Base-by-base conservation (phyloP, 129 eudicot species). In the Helianthus tuberosus region DNA sequence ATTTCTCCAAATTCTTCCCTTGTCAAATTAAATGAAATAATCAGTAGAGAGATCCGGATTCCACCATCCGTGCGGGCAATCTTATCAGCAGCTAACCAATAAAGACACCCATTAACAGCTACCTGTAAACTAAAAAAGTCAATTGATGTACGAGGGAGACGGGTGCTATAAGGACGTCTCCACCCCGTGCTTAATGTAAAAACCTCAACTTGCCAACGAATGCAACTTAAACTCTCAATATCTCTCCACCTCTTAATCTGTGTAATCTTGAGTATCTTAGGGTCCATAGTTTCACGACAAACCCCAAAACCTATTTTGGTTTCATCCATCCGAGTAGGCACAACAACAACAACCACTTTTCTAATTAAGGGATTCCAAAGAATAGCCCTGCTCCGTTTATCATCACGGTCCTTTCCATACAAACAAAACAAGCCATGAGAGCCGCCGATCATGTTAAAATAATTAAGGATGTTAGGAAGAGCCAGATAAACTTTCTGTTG, bases 291-390 rank as follows among this genome's bases (percentile, higher is more conserved):
- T 1, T 3, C 3, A 2, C 32, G 1, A 27, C 32, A 27, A 2
- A 27, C 32, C 32, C 32, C 32, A 27, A 27, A 27, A 27, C 32
- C 32, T 27, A 27, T 2, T 1, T 1, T 2, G 32, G 32, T 27
- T 27, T 27, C 32, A 27, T 27, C 3, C 32, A 27, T 27, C 32
- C 3, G 32, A 27, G 32, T 27, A 27, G 32, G 32, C n/a, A 73
- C 7, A 44, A 2, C 15, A 44, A 73, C 4, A 25, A 25, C 11
- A 25, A 60, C 20, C 12, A 16, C 35, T 15, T 59, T 73, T 59
- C 59, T 27, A 25, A 73, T 27, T 0, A 29, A 60, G 59, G 60
- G 69, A 46, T 73, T 73, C 68, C 76, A 60, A 44, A 73, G 7
- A 73, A 73, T 47, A 73, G 35, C 68, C 54, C 16, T 32, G 8